Evolutionary conservation across 2,329 filamentous ascomycete species (phyloP), one percentile per base, ranked within the genome.

Genomic region (Talaromyces sp.): DNA sequence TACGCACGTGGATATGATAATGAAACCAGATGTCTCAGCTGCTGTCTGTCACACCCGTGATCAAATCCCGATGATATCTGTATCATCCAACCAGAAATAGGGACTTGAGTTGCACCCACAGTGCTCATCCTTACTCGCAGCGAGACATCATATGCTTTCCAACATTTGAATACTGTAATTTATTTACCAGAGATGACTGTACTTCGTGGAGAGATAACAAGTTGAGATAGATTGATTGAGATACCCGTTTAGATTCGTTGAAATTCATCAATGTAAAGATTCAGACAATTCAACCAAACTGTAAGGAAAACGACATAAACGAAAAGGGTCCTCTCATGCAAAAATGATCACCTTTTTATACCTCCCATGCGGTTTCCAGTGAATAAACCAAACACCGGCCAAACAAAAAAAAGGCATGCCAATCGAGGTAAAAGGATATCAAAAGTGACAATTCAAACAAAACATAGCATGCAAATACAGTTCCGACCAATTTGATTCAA

Each of bases 171-270:
- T 31, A 31, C n/a, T 33, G 33, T 33, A 50, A 30, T 10, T 16
- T 50, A 31, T 10, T 16, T 50, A 31, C 56, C 28, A 27, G 9
- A 33, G 28, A n/a, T 42, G 23, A 10, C 40, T 6, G 30, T 33
- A 27, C 12, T 50, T 30, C 5, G 27, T 30, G 23, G 56, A 51
- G 33, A 14, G 51, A 47, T 56, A 14, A 63, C 59, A 58, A 59
- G 33, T 54, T 53, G 27, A 53, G 50, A 53, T 53, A 53, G 50
- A 30, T 53, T 53, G 30, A 53, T 53, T 53, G 30, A 53, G 50
- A 53, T 53, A 53, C 50, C 50, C 50, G 50, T 8, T 53, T 53
- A 53, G 50, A 53, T 53, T 53, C 14, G 50, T 53, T 53, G 18
- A 31, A 52, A 18, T 23, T 6, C 6, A 31, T 53, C 7, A 36